A percentile compares a stretch with the other conserved stretches of the same genome.
These are phyloP conservation scores for Erysimum cheiranthoides DNA, from an alignment of 345 rosid genomes.

Conservation along the genomic window DNA sequence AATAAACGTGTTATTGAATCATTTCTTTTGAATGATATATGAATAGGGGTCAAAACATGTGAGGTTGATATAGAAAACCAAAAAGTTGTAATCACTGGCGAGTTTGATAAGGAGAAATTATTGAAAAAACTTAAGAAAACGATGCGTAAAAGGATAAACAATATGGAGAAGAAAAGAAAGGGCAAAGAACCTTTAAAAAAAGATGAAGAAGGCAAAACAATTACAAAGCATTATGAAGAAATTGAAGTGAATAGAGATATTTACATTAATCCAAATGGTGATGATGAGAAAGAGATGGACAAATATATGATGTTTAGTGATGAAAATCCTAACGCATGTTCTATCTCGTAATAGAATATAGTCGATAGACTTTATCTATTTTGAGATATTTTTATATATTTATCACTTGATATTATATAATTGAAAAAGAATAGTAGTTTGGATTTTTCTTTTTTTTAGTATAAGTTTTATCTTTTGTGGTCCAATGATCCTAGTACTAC, in stretches of 20 bases:
- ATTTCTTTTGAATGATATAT: background rate
- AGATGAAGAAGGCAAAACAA: too few relatives aligned
- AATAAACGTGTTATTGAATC: background rate
- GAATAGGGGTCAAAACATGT: background rate
- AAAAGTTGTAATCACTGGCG: background rate
- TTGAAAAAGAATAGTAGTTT: too few relatives aligned
- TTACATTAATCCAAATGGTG: background rate
- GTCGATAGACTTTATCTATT: too few relatives aligned
- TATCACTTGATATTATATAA: too few relatives aligned
- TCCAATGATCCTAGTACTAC: background rate
- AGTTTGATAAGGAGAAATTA: background rate
- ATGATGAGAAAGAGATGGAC: background rate
- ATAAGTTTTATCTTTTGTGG: too few relatives aligned
- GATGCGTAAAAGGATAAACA: background rate
- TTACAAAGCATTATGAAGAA: too few relatives aligned
- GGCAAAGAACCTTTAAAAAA: background rate
- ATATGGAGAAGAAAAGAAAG: background rate
- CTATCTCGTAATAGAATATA: background rate
- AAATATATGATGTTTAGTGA: conserved; percentile 1
- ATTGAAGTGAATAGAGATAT: background rate
- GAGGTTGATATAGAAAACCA: background rate
- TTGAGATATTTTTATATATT: too few relatives aligned
- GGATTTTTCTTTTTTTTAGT: too few relatives aligned
- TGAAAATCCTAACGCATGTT: background rate
- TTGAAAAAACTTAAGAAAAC: background rate